These are phyloP conservation scores for Dianthus caryophyllus DNA, from an alignment of 148 eudicot genomes.

Conservation along the genomic window DNA sequence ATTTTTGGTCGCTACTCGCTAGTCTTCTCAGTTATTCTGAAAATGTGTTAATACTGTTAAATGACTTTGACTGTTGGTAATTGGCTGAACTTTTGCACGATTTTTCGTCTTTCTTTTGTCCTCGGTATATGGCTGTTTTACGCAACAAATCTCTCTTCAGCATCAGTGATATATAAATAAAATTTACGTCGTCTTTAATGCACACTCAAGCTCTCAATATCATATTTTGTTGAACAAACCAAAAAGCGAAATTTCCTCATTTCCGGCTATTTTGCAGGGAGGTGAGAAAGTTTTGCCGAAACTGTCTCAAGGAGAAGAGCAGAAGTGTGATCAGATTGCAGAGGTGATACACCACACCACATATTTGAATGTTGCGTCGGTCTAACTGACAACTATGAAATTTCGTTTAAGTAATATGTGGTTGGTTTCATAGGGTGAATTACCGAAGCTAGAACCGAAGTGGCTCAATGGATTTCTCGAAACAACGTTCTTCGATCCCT, in stretches of 20 bases:
- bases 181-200: not conserved
- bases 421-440: constrained; percentile 10
- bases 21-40: no score
- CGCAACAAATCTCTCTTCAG: not conserved
- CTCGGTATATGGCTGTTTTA: not conserved
- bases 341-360: constrained; percentile 13
- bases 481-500: constrained; percentile 35
- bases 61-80: no score
- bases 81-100: no score
- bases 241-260: not conserved
- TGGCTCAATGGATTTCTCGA: constrained; percentile 41
- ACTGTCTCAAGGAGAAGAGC: constrained; percentile 9
- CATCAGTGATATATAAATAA: not conserved
- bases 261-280: constrained; percentile 6
- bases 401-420: no score
- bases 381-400: no score
- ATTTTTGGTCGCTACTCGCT: not conserved
- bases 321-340: constrained; percentile 2
- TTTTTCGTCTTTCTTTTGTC: not conserved
- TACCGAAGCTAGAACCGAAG: constrained; percentile 22
- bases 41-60: no score
- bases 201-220: not conserved
- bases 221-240: not conserved
- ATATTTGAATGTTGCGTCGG: constrained; percentile 8
- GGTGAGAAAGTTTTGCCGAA: constrained; percentile 11